phyloP scores from a whole-genome alignment of 768 basidiomycete species.

The Termitomyces sp. region DNA sequence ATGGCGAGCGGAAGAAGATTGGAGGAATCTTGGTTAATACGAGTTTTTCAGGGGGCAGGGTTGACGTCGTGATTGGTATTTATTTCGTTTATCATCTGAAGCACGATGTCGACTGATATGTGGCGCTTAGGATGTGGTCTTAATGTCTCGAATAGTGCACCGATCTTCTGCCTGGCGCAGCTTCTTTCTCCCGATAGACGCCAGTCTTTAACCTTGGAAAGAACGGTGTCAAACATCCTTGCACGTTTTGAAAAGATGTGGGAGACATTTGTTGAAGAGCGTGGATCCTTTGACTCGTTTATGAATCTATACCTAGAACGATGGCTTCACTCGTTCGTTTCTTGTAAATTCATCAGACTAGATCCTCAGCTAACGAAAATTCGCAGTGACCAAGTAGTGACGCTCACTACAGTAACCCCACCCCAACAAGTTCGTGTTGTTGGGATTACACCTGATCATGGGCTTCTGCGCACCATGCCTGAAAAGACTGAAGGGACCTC shows the following conservation, averaged over 20 bases:
- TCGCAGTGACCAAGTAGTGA: constrained; percentile 77
- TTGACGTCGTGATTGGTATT: constrained; percentile 52
- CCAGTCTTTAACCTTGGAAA: constrained; percentile 56
- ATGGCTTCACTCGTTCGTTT: constrained; percentile 90
- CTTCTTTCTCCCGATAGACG: constrained; percentile 37
- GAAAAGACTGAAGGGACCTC: constrained; percentile 33
- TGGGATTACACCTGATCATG: constrained; percentile 85
- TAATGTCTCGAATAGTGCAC: constrained; percentile 78
- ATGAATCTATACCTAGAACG: constrained; percentile 68
- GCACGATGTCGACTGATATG: background rate
- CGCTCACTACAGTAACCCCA: constrained; percentile 71
- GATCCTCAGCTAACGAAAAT: background rate
- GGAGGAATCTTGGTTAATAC: constrained; percentile 93
- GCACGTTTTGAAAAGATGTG: constrained; percentile 76
- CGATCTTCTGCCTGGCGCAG: constrained; percentile 77
- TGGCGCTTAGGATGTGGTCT: constrained; percentile 70
- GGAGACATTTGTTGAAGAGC: constrained; percentile 56
- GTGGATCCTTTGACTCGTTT: constrained; percentile 77
- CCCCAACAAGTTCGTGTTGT: constrained; percentile 66
- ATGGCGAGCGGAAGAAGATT: constrained; percentile 62
- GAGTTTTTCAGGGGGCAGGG: constrained; percentile 64
- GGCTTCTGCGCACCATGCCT: constrained; percentile 76
- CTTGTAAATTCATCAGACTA: background rate
- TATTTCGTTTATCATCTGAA: background rate
- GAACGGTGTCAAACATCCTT: constrained; percentile 68